Percentiles rank a stretch among this genome's conserved stretches.
Evolutionary conservation across 148 eudicot genomes (phyloP).

Genomic region (Rhododendron simsii): DNA sequence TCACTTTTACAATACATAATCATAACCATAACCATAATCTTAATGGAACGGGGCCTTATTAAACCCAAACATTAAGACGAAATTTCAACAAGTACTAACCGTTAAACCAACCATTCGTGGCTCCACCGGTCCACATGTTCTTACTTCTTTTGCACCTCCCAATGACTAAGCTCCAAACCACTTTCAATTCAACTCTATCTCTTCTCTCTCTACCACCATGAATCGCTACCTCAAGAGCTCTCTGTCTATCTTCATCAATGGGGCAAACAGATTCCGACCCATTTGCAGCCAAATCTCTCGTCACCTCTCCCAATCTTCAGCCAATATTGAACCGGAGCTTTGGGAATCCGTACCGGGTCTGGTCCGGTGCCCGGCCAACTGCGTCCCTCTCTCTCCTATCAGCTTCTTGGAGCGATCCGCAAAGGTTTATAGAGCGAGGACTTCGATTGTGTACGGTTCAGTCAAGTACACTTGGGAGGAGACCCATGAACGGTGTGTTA

Average conservation of each 20-base stretch:
- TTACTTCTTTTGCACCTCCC: neutral
- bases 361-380: conserved; percentile 30
- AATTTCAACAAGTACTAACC: neutral
- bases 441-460: conserved; percentile 32
- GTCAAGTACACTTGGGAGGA: conserved; percentile 31
- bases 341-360: conserved; percentile 30
- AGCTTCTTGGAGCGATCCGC: conserved; percentile 42
- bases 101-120: neutral
- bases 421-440: conserved; percentile 24
- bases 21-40: too few species aligned
- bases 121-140: neutral
- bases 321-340: conserved; percentile 9
- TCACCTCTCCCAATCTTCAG: neutral
- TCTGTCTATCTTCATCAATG: neutral
- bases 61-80: too few species aligned
- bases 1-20: too few species aligned
- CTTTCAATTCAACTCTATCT: neutral
- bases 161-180: neutral
- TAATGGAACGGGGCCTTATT: too few species aligned
- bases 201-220: neutral
- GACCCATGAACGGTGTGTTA: conserved; percentile 32
- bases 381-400: conserved; percentile 34
- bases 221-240: conserved; percentile 2
- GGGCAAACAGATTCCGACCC: neutral
- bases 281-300: neutral